Evolutionary conservation across 305 asterid species (phyloP).

Genomic region (Fraxinus baroniana): DNA sequence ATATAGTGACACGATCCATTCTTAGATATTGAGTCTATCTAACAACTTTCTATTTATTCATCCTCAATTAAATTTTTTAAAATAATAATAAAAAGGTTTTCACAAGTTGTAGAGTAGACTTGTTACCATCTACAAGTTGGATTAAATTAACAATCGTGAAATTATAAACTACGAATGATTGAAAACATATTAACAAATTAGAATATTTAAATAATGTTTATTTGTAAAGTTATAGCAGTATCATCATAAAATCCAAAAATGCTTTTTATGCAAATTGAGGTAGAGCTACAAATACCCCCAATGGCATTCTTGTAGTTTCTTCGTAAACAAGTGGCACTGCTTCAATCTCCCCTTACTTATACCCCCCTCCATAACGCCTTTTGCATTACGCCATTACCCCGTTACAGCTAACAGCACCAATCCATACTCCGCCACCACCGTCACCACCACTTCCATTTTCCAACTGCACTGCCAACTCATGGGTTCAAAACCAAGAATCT

Average conservation of each 20-base stretch:
- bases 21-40: neutral
- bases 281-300: neutral
- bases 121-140: neutral
- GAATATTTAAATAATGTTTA: too few relatives aligned
- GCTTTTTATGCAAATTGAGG: neutral
- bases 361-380: slow-evolving; percentile 40
- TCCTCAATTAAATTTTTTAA: neutral
- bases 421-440: slow-evolving; percentile 9
- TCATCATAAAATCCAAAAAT: neutral
- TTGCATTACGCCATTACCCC: slow-evolving; percentile 35
- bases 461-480: slow-evolving; percentile 8
- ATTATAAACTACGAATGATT: too few relatives aligned
- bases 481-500: slow-evolving; percentile 30
- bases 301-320: slow-evolving; percentile 40
- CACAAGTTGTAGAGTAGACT: neutral
- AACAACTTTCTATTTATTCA: too few relatives aligned
- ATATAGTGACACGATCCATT: neutral
- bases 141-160: neutral
- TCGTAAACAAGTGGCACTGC: slow-evolving; percentile 28
- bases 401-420: too few relatives aligned
- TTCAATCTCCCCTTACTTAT: slow-evolving; percentile 38
- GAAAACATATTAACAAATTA: too few relatives aligned
- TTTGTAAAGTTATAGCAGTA: neutral
- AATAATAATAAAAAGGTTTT: neutral
- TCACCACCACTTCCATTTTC: neutral